phyloP scores from a whole-genome alignment of 2,329 filamentous ascomycete species.

The Cordyceps farinosa region DNA sequence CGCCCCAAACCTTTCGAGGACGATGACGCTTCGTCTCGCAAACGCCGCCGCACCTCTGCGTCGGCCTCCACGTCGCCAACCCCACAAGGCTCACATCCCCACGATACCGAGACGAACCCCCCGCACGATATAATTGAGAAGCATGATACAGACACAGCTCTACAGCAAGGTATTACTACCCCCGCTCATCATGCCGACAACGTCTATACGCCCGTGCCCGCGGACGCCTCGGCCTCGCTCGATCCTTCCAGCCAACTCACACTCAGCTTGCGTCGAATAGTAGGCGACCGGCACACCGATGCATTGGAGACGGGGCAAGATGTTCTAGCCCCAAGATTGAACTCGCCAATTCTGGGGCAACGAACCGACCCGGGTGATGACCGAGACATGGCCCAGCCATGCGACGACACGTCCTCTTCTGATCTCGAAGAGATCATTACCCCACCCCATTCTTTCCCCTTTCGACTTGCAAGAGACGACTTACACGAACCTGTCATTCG shows the following conservation, averaged over 20 bases:
- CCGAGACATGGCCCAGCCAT: background rate
- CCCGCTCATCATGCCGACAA: background rate
- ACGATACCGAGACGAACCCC: background rate
- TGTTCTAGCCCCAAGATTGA: background rate
- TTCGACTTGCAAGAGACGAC: constrained; percentile 32
- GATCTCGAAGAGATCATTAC: constrained; percentile 11
- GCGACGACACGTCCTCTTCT: background rate
- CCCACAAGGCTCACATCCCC: constrained; percentile 32
- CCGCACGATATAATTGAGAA: background rate
- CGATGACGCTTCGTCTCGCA: constrained; percentile 52
- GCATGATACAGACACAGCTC: background rate
- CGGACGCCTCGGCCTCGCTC: background rate
- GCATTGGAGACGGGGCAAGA: background rate
- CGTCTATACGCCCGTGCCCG: background rate
- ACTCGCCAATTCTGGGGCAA: background rate
- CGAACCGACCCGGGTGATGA: background rate
- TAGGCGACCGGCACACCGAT: background rate
- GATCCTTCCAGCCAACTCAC: constrained; percentile 9
- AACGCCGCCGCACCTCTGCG: constrained; percentile 59
- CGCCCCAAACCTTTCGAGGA: constrained; percentile 64
- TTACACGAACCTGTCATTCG: constrained; percentile 33
- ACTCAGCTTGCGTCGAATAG: constrained; percentile 11
- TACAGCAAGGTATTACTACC: background rate
- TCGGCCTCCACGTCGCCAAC: constrained; percentile 49
- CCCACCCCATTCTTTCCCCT: constrained; percentile 41